A percentile compares a stretch with the other conserved stretches of the same genome.
Evolutionary conservation across 257 asterid genomes (phyloP).

Genomic region (Plectranthus barbatus): DNA sequence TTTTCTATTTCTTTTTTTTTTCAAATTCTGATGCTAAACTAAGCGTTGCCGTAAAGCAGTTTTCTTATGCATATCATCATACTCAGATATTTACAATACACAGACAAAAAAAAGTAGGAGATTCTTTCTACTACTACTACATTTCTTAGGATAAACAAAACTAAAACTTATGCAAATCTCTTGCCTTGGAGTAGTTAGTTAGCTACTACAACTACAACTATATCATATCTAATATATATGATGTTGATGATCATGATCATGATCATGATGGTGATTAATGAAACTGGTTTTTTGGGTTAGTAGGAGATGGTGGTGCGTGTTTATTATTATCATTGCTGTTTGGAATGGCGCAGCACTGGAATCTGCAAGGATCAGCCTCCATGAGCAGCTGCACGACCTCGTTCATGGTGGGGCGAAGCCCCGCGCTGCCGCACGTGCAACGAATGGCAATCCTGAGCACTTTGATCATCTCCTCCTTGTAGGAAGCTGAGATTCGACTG

Average conservation of each 20-base stretch:
- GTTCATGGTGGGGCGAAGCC: slow-evolving; percentile 71
- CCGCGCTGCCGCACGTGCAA: slow-evolving; percentile 66
- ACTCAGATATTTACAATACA: slow-evolving; percentile 29
- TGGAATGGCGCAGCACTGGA: slow-evolving; percentile 33
- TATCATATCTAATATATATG: no score
- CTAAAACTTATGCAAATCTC: not conserved
- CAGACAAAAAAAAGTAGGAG: slow-evolving; percentile 8
- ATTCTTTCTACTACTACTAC: slow-evolving; percentile 8
- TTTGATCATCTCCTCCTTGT: slow-evolving; percentile 79
- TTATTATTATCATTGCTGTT: no score
- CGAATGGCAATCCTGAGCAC: slow-evolving; percentile 75
- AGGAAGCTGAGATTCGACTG: slow-evolving; percentile 40
- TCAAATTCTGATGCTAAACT: slow-evolving; percentile 28
- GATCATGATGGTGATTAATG: not conserved
- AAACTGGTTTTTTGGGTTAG: not conserved
- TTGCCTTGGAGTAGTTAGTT: slow-evolving; percentile 3
- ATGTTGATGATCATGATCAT: no score
- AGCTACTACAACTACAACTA: not conserved
- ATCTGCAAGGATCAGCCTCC: slow-evolving; percentile 70
- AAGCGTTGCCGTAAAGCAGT: slow-evolving; percentile 34
- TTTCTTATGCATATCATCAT: slow-evolving; percentile 6
- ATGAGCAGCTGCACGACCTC: slow-evolving; percentile 74
- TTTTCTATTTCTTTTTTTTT: slow-evolving; percentile 12
- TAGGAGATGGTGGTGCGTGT: not conserved
- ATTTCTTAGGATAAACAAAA: not conserved